A percentile compares a stretch with the other conserved stretches of the same genome.
phyloP scores from a whole-genome alignment of 2,329 filamentous ascomycete genomes.

The Eurotiales sp. region DNA sequence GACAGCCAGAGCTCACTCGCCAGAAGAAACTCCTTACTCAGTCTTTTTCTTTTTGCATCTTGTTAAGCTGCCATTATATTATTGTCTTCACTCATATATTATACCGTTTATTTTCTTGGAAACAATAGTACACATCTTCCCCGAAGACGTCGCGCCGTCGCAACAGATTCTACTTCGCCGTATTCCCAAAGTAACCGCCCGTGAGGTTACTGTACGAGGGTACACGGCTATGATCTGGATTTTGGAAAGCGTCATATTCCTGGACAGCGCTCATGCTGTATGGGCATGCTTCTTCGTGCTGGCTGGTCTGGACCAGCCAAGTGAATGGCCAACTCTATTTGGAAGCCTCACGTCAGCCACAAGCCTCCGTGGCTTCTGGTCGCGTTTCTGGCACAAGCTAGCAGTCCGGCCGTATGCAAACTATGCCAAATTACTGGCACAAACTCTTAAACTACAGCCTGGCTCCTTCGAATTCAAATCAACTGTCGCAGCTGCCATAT shows the following conservation, averaged over 20 bases:
- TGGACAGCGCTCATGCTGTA: neutral
- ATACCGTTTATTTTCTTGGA: neutral
- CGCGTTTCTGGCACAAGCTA: constrained; percentile 3
- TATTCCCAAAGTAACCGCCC: neutral
- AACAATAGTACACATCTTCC: neutral
- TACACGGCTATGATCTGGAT: neutral
- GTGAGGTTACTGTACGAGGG: neutral
- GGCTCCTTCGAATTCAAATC: neutral
- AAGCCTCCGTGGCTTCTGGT: neutral
- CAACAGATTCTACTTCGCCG: neutral
- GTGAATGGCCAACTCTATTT: neutral
- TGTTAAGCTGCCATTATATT: constrained; percentile 2
- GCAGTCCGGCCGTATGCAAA: neutral
- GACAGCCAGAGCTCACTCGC: neutral
- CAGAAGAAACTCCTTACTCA: neutral
- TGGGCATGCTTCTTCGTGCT: neutral
- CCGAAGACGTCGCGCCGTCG: neutral
- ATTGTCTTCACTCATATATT: neutral
- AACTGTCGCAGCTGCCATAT: neutral
- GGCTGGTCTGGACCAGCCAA: neutral
- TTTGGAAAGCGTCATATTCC: neutral
- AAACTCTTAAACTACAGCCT: neutral
- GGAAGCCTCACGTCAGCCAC: neutral
- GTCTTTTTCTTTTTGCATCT: constrained; percentile 1
- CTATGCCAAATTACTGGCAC: neutral